Base-by-base conservation (phyloP, 2,329 filamentous ascomycete genomes). In the Epichloe typhina region DNA sequence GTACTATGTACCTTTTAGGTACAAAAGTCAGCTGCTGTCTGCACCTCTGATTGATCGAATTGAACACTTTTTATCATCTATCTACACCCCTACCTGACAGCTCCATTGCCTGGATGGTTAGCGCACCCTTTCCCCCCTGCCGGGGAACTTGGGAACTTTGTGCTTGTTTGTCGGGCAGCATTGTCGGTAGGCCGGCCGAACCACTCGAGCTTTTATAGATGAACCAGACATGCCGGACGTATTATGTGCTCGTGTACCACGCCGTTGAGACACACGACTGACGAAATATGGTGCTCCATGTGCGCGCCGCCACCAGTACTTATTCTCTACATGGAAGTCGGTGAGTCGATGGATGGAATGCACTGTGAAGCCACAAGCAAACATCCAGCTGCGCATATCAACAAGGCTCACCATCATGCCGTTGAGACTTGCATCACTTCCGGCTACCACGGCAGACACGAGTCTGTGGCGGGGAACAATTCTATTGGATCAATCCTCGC, bases 361-460 rank as follows among this genome's bases (percentile, higher is more conserved):
- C 15, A 17, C 46, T 38, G 37, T 17, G 12, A 38, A 13, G 46
- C 15, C 36, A 46, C 36, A 46, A 23, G 37, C 35, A 41, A 38
- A 46, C 49, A 38, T 26, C 31, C 35, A 38, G 19, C 2, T 31
- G 26, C 26, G 26, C 7, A 9, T 31, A 26, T 26, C 23, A 26
- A 26, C 23, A 26, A 26, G 23, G 7, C 23, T 26, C 6, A 26
- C 26, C 26, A 31, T 31, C 9, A 12, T 35, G 42, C n/a, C 23
- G 3, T 35, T 35, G 26, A 19, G 35, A 8, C 12, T 35, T 46
- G 19, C 45, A 17, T 17, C 19, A 31, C 31, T 45, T 37, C 42
- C 38, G 19, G 43, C 26, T 33, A 36, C 8, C 49, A 50, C 49
- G 42, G 43, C 49, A 50, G 49, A 50, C 43, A 50, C 42, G 49